phyloP scores from a whole-genome alignment of 371 early-diverging fungal genomes.

The Conidiobolus incongruus region DNA sequence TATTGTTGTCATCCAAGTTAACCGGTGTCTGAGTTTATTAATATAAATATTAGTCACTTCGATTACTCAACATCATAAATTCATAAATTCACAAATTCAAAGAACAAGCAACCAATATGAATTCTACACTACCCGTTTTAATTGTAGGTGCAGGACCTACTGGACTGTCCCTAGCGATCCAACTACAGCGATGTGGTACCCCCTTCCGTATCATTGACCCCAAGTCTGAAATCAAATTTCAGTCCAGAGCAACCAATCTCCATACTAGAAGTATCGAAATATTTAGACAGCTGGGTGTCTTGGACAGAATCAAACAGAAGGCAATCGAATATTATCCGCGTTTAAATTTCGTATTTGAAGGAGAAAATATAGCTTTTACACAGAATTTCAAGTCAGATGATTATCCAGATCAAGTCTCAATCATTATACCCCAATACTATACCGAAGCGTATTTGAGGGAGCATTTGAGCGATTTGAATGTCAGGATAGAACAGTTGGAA shows the following conservation, averaged over 20 bases:
- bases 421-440: neutral
- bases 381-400: too few relatives aligned
- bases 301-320: neutral
- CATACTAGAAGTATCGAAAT: constrained; percentile 1
- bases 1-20: too few relatives aligned
- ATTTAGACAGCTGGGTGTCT: neutral
- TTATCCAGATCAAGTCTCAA: too few relatives aligned
- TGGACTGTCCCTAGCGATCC: constrained; percentile 8
- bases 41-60: too few relatives aligned
- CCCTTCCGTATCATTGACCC: neutral
- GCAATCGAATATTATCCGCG: too few relatives aligned
- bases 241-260: neutral
- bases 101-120: too few relatives aligned
- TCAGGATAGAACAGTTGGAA: neutral
- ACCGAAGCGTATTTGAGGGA: constrained; percentile 6
- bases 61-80: too few relatives aligned
- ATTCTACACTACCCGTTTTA: constrained; percentile 8
- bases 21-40: too few relatives aligned
- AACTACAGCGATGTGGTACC: constrained; percentile 1
- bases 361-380: too few relatives aligned
- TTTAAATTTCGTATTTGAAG: too few relatives aligned
- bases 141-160: constrained; percentile 12
- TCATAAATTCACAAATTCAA: too few relatives aligned
- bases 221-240: neutral
- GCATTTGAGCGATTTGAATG: neutral